A percentile compares a stretch with the other conserved stretches of the same genome.
Evolutionary conservation across 106 monocot genomes (phyloP).

Genomic region (Phalaenopsis aphrodite): DNA sequence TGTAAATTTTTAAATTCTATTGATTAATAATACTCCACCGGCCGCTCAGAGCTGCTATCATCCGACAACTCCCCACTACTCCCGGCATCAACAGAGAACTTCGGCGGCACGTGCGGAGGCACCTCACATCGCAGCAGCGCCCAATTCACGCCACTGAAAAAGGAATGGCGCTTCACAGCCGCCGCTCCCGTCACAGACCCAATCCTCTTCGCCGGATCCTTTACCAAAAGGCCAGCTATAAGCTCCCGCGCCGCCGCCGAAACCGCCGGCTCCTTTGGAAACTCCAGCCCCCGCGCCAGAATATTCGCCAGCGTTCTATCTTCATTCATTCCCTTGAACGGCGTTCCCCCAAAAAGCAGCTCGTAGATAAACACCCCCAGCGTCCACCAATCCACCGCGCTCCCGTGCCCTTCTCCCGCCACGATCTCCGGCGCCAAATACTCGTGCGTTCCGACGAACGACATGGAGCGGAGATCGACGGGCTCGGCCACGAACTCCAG

Average conservation of each 20-base stretch:
- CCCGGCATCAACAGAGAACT: conserved; percentile 7
- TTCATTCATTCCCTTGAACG: conserved; percentile 55
- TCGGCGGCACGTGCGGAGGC: conserved; percentile 56
- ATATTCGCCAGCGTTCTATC: conserved; percentile 66
- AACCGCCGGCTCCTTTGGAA: conserved; percentile 62
- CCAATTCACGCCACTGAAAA: conserved; percentile 72
- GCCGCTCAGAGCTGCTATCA: conserved; percentile 33
- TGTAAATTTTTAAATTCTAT: no score
- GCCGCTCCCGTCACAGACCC: conserved; percentile 61
- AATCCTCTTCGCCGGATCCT: conserved; percentile 53
- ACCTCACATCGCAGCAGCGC: conserved; percentile 55
- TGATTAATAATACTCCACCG: conserved; percentile 40
- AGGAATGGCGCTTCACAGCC: conserved; percentile 61
- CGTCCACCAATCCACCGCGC: conserved; percentile 86
- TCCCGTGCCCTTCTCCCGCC: conserved; percentile 78
- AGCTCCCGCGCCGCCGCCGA: conserved; percentile 40
- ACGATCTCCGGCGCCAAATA: conserved; percentile 86
- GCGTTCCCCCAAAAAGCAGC: conserved; percentile 72
- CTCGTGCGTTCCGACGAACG: conserved; percentile 92
- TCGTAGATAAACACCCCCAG: conserved; percentile 68
- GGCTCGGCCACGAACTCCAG: conserved; percentile 83
- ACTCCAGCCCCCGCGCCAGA: conserved; percentile 69
- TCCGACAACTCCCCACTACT: conserved; percentile 18
- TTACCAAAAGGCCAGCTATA: conserved; percentile 40
- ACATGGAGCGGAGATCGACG: conserved; percentile 69